Evolutionary conservation across 176 grass and related monocot genomes (phyloP).

Genomic region (Urochloa ruziziensis): DNA sequence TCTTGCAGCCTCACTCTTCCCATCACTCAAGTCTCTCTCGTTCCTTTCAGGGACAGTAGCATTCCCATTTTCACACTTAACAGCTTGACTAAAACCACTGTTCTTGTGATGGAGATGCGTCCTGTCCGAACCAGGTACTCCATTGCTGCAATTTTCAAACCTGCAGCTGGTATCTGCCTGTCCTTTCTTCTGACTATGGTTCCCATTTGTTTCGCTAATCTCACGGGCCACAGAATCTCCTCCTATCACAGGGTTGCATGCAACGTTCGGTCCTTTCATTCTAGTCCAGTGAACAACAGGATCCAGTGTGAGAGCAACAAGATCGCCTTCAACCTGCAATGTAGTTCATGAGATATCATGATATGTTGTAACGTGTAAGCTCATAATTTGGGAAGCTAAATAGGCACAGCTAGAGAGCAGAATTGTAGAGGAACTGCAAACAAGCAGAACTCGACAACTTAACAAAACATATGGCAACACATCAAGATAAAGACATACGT

Average conservation of each 20-base stretch:
- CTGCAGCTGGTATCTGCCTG: constrained; percentile 35
- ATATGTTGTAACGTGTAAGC: background rate
- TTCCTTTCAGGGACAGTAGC: constrained; percentile 36
- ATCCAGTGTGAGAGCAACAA: constrained; percentile 76
- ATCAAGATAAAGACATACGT: background rate
- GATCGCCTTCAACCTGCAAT: constrained; percentile 89
- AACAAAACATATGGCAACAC: background rate
- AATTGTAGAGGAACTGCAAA: background rate
- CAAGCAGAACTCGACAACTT: constrained; percentile 7
- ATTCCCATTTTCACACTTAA: constrained; percentile 54
- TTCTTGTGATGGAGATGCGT: constrained; percentile 59
- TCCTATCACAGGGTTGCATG: constrained; percentile 42
- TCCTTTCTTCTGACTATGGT: constrained; percentile 38
- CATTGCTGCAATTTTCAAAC: constrained; percentile 41
- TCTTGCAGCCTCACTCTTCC: constrained; percentile 51
- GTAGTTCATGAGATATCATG: constrained; percentile 23
- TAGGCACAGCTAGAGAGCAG: background rate
- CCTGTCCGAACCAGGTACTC: constrained; percentile 30
- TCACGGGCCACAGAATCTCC: constrained; percentile 38
- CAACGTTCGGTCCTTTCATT: constrained; percentile 66
- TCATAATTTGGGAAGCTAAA: background rate
- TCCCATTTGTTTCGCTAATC: constrained; percentile 47
- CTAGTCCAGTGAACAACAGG: constrained; percentile 70
- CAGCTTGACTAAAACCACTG: constrained; percentile 71
- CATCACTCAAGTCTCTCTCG: constrained; percentile 23